Evolutionary conservation across 305 asterid genomes (phyloP).

Genomic region (Vinca major): DNA sequence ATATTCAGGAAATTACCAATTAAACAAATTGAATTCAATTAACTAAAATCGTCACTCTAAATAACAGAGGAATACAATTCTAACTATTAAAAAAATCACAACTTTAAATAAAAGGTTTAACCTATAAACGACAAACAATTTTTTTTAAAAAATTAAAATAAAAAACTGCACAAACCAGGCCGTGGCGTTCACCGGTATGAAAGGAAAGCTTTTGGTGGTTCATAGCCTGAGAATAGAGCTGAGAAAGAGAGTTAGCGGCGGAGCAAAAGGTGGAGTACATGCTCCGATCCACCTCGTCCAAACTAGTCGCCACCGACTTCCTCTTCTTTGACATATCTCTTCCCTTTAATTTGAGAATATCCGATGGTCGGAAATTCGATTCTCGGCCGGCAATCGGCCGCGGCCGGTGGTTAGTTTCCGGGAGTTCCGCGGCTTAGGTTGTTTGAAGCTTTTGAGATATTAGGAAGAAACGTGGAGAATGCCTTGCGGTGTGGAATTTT

Average conservation of each 20-base stretch:
- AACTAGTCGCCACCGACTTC: slow-evolving; percentile 40
- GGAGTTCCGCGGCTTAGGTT: slow-evolving; percentile 12
- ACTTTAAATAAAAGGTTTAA: slow-evolving; percentile 1
- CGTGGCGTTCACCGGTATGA: slow-evolving; percentile 51
- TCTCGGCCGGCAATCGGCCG: slow-evolving; percentile 6
- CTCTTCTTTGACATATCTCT: slow-evolving; percentile 38
- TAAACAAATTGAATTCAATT: background rate
- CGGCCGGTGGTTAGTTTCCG: slow-evolving; percentile 6
- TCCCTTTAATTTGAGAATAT: background rate
- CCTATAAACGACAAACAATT: background rate
- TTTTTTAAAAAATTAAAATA: background rate
- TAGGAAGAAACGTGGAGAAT: background rate
- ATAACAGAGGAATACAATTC: slow-evolving; percentile 6
- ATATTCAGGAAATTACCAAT: background rate
- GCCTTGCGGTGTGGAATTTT: background rate
- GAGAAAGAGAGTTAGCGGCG: slow-evolving; percentile 44
- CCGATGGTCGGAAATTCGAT: background rate
- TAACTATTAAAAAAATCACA: background rate
- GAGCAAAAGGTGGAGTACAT: slow-evolving; percentile 39
- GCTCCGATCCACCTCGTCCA: slow-evolving; percentile 52
- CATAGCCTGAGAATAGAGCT: slow-evolving; percentile 48
- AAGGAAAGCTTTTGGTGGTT: slow-evolving; percentile 44
- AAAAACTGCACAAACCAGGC: slow-evolving; percentile 23
- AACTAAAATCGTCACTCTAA: background rate
- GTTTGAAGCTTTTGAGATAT: slow-evolving; percentile 2